phyloP scores from a whole-genome alignment of 176 grass and related monocot genomes.

The Melocanna baccifera region DNA sequence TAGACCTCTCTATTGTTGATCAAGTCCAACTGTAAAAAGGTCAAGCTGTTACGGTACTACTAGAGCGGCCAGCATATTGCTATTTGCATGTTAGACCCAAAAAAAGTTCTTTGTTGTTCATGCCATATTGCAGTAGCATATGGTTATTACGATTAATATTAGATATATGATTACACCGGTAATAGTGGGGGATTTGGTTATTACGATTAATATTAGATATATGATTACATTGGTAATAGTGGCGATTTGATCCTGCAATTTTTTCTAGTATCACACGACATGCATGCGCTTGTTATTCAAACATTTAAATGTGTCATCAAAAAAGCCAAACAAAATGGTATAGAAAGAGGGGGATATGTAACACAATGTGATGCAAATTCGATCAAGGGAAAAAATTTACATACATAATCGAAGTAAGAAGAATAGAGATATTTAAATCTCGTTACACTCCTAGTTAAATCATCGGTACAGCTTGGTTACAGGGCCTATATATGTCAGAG shows the following conservation, averaged over 20 bases:
- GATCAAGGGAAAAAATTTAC: neutral
- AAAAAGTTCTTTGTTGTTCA: neutral
- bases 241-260: neutral
- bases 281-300: neutral
- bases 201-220: neutral
- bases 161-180: no score
- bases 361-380: neutral
- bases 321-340: neutral
- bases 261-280: neutral
- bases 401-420: no score
- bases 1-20: neutral
- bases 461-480: neutral
- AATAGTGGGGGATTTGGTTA: no score
- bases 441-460: neutral
- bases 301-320: neutral
- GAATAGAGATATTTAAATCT: neutral
- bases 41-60: neutral
- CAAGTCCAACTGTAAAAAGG: slow-evolving; percentile 3
- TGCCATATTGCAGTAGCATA: neutral
- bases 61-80: neutral
- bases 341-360: neutral
- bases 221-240: neutral
- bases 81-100: neutral
- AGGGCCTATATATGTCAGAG: neutral
- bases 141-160: neutral